These are phyloP conservation scores for Talaromyces sp. DNA, from an alignment of 2,329 filamentous ascomycete species.

Conservation along the genomic window DNA sequence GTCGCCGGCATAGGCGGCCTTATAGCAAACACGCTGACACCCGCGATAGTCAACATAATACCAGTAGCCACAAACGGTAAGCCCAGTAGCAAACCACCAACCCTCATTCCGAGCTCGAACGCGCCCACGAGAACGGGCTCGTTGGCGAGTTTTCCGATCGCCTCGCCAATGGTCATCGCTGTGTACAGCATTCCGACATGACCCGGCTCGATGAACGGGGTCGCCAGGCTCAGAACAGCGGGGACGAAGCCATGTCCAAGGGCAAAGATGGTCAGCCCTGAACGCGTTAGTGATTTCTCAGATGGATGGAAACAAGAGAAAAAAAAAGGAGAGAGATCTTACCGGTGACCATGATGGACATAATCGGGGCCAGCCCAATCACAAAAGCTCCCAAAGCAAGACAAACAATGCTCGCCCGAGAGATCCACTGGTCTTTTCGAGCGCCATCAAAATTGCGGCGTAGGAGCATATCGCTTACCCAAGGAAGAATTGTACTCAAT, in stretches of 20 bases:
- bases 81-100: constrained; percentile 7
- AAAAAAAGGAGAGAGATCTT: not conserved
- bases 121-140: constrained; percentile 7
- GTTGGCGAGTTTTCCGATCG: constrained; percentile 12
- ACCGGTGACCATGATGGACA: constrained; percentile 10
- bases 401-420: constrained; percentile 7
- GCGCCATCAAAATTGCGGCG: constrained; percentile 2
- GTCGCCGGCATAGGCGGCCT: constrained; percentile 4
- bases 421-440: constrained; percentile 10
- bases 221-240: constrained; percentile 10
- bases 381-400: constrained; percentile 8
- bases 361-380: constrained; percentile 6
- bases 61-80: constrained; percentile 11
- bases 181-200: constrained; percentile 12
- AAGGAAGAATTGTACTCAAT: constrained; percentile 7
- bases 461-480: constrained; percentile 4
- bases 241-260: constrained; percentile 12
- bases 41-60: constrained; percentile 9
- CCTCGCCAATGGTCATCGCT: constrained; percentile 11
- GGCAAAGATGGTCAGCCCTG: constrained; percentile 11
- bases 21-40: constrained; percentile 6
- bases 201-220: constrained; percentile 9
- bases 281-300: not conserved
- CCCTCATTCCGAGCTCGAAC: constrained; percentile 10
- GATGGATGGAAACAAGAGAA: too few relatives aligned